Evolutionary conservation across 345 rosid genomes (phyloP), one percentile per base, ranked within the genome.

Genomic region (Rubroshorea leprosula): DNA sequence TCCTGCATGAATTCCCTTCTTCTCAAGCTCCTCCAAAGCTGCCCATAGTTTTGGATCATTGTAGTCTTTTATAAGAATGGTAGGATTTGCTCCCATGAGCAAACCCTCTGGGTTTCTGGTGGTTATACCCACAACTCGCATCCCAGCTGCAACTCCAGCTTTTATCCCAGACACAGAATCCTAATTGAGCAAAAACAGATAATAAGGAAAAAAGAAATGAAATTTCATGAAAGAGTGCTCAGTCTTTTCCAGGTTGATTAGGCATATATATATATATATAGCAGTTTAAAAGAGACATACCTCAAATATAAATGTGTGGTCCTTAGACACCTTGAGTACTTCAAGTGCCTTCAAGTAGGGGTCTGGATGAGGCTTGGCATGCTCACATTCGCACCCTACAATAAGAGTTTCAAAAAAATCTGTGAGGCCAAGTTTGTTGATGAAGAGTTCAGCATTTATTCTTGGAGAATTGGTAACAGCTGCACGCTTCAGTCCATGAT

Each of bases 61-160:
- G 24, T 94, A 94, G 70, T 83, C 71, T 67, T 84, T 80, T 13
- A 94, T 67, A 22, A 94, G 83, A 67, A 85, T 62, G 35, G 93
- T 64, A 0, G 99, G 99, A 51, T 82, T 83, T 0, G 92, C 99
- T 71, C 80, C 68, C 81, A 80, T 49, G 43, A 90, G 72, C n/a
- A 71, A 0, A 35, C 76, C 67, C 25, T 76, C 96, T 15, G 96
- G 90, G 58, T 85, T 94, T 64, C 97, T 71, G 7, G 93, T 90
- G 6, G 82, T 70, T 29, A 94, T 35, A 59, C 97, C 97, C 29
- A 84, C 57, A 55, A 88, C 97, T 0, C 95, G 96, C 82, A 90
- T 72, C 21, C 90, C 97, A 14, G 97, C 99, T 13, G 90, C 96
- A 58, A 94, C 99, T 66, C 96, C 99, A 22, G 97, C 97, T 75